A percentile compares a stretch with the other conserved stretches of the same genome.
These are phyloP conservation scores for Ophiosphaerella herpotricha DNA, from an alignment of 2,329 filamentous ascomycete species.

Conservation along the genomic window DNA sequence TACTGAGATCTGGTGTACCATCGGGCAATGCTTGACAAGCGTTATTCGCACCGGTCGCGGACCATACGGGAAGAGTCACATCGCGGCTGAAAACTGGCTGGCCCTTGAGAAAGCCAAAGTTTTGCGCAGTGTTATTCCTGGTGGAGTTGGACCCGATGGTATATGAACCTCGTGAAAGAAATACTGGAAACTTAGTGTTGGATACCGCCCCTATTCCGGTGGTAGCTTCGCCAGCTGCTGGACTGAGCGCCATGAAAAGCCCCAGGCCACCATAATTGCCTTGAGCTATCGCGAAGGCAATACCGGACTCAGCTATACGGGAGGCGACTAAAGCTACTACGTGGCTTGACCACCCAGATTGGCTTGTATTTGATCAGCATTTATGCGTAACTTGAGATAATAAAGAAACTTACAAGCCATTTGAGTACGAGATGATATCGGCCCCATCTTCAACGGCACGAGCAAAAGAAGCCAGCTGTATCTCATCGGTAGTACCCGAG, in stretches of 20 bases:
- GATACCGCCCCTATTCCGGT: slow-evolving; percentile 54
- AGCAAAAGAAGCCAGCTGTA: slow-evolving; percentile 17
- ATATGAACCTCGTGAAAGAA: slow-evolving; percentile 26
- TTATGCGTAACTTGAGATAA: neutral
- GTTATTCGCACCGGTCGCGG: slow-evolving; percentile 52
- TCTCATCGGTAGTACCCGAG: slow-evolving; percentile 12
- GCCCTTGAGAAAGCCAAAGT: slow-evolving; percentile 41
- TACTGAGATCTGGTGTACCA: slow-evolving; percentile 61
- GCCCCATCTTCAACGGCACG: slow-evolving; percentile 60
- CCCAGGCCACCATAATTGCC: slow-evolving; percentile 58
- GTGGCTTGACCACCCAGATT: slow-evolving; percentile 40
- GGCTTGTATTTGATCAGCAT: slow-evolving; percentile 1
- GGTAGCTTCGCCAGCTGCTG: slow-evolving; percentile 50
- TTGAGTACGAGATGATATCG: slow-evolving; percentile 41
- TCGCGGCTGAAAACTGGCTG: slow-evolving; percentile 33
- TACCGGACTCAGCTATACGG: slow-evolving; percentile 52
- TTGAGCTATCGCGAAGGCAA: slow-evolving; percentile 57
- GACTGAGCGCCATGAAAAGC: slow-evolving; percentile 53
- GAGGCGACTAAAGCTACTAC: slow-evolving; percentile 49
- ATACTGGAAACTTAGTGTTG: slow-evolving; percentile 38
- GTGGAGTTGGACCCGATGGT: slow-evolving; percentile 40
- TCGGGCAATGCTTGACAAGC: slow-evolving; percentile 59
- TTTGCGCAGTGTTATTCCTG: slow-evolving; percentile 32
- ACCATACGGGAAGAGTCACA: slow-evolving; percentile 30
- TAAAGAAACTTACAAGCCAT: slow-evolving; percentile 7